Evolutionary conservation across 331 rosid genomes (phyloP).

Genomic region (Ulmus americana): DNA sequence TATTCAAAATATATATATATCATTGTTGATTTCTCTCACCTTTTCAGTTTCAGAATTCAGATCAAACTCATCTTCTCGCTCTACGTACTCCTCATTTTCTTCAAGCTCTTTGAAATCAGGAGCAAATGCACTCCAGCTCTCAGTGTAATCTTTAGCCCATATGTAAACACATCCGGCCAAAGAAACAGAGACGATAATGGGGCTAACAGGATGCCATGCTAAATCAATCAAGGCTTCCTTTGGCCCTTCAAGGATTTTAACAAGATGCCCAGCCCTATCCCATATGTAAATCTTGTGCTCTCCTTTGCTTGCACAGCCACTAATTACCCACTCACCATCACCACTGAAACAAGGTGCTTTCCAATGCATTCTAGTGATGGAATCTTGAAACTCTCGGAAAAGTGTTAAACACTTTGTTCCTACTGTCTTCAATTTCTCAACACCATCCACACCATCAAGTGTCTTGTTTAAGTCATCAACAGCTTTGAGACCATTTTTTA

Average conservation of each 20-base stretch:
- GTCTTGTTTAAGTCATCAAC: conserved; percentile 40
- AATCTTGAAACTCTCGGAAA: conserved; percentile 90
- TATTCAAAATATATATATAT: neutral
- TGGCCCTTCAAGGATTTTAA: conserved; percentile 97
- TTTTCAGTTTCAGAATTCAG: conserved; percentile 75
- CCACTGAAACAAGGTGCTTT: conserved; percentile 99
- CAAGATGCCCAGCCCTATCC: conserved; percentile 96
- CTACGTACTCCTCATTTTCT: conserved; percentile 88
- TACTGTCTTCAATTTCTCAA: conserved; percentile 66
- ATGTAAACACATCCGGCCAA: conserved; percentile 73
- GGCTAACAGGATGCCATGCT: conserved; percentile 85
- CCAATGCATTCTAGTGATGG: conserved; percentile 92
- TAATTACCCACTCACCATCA: conserved; percentile 96
- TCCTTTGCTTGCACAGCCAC: conserved; percentile 98
- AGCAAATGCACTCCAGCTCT: conserved; percentile 99
- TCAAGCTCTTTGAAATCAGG: conserved; percentile 96
- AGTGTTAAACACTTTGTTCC: conserved; percentile 76
- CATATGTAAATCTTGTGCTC: conserved; percentile 95
- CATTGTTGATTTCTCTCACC: conserved; percentile 31
- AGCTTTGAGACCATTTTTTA: conserved; percentile 54
- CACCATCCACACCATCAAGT: conserved; percentile 34
- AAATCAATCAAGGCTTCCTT: conserved; percentile 90
- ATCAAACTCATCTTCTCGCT: conserved; percentile 92
- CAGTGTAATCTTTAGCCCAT: conserved; percentile 96
- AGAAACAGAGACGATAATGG: conserved; percentile 77